Evolutionary conservation across 169 alveolate species (phyloP), one percentile per base, ranked within the genome.

Genomic region (Blepharisma undulans): DNA sequence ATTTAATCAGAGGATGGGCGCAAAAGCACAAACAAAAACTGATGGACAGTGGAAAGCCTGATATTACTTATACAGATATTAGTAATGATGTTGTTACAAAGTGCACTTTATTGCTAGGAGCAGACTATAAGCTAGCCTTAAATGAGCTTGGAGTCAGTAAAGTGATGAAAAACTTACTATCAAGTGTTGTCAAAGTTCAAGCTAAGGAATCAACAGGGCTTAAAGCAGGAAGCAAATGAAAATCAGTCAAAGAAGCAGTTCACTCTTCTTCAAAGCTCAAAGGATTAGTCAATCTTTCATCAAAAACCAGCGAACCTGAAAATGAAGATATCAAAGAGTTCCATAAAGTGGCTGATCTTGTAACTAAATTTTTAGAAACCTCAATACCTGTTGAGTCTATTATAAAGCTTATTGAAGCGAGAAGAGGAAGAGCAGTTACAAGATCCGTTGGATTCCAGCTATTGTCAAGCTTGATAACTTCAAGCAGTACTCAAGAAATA

Each of bases 151-250:
- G 91, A 16, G 76, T 80, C 14, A 30, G 22, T 12, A 84, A 84
- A 22, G 82, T 84, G 19, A 84, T 84, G 90, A 59, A 59, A 59
- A 84, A 84, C 85, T 30, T 84, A 18, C 16, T 84, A n/a, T 12
- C 30, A 10, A 84, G 25, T 18, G 36, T 84, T 59, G 80, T 34
- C 21, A 36, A 61, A 25, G 90, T 21, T 16, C 90, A 84, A 61
- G 27, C n/a, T 16, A 76, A 76, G 22, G 25, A 22, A 29, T 19
- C 72, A 12, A 22, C 21, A 10, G 84, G 25, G 18, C 72, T 84
- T 12, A 84, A 84, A 60, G 71, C 27, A 19, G 90, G 84, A 12
- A 59, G 84, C 16, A 84, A 61, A 61, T 84, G 90, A 84, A 84
- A 59, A 32, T 10, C 82, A 19, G 90, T 84, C 22, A 32, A 61